Evolutionary conservation across 2,329 filamentous ascomycete species (phyloP).

Genomic region (Curvularia sp.): DNA sequence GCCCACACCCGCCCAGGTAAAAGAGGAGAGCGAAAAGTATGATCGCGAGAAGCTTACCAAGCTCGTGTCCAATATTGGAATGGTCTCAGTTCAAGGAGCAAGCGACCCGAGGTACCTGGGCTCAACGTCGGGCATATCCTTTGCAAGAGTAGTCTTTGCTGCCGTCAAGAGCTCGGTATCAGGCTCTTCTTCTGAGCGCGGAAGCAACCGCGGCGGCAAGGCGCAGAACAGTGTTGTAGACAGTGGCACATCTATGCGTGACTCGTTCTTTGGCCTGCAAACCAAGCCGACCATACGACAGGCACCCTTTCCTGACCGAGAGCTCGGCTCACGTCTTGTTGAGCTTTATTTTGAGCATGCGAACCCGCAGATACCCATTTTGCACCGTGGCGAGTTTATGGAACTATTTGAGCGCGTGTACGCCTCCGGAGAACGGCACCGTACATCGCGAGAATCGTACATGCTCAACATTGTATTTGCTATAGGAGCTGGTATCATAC

Average conservation of each 20-base stretch:
- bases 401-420: conserved; percentile 85
- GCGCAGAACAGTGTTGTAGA: conserved; percentile 55
- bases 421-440: conserved; percentile 67
- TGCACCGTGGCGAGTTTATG: conserved; percentile 90
- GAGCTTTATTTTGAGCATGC: conserved; percentile 94
- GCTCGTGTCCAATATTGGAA: conserved; percentile 72
- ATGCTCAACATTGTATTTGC: conserved; percentile 97
- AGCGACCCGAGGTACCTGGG: conserved; percentile 83
- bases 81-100: conserved; percentile 78
- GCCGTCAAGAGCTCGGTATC: conserved; percentile 81
- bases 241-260: conserved; percentile 81
- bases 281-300: conserved; percentile 87
- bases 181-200: conserved; percentile 65
- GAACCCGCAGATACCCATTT: conserved; percentile 92
- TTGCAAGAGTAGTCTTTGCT: conserved; percentile 91
- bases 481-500: conserved; percentile 91
- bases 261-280: conserved; percentile 96
- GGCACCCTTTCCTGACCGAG: conserved; percentile 80
- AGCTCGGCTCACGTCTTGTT: conserved; percentile 75
- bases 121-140: conserved; percentile 88
- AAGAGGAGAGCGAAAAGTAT: conserved; percentile 57
- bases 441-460: conserved; percentile 84
- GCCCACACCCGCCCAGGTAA: conserved; percentile 24
- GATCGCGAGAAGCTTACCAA: conserved; percentile 69
- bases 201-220: conserved; percentile 66